Evolutionary conservation across 2,329 filamentous ascomycete genomes (phyloP), one percentile per base, ranked within the genome.

Genomic region (Daldinia sp.): DNA sequence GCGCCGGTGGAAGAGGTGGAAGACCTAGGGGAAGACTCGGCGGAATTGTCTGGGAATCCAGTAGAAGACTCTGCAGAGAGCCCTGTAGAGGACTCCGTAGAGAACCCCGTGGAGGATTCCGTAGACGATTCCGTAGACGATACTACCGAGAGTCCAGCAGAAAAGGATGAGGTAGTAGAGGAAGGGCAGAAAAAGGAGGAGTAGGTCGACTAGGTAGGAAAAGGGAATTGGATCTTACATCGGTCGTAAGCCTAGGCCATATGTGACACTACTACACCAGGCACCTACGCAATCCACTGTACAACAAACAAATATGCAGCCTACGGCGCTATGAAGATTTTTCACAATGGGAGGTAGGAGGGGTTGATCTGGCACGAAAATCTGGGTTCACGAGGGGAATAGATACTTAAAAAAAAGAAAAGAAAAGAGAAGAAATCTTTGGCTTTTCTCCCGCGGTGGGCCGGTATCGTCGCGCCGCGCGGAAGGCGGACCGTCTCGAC

Each of bases 401-500:
- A n/a, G n/a, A n/a, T n/a, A n/a, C n/a, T n/a, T n/a, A n/a, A n/a
- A n/a, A n/a, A n/a, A n/a, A n/a, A n/a, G n/a, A 5, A 4, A 27
- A n/a, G 11, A 15, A 15, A 27, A 35, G 17, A 35, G 17, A 7
- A 1, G 17, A 35, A 15, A 15, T 45, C 21, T 15, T 45, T 11
- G 39, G 45, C 27, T 48, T n/a, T 19, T 21, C 45, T 48, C 45
- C 25, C 45, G 27, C 27, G 27, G 25, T 48, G 17, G 29, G 45
- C 45, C 8, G n/a, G 13, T 48, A 21, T 32, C 29, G 45, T 6
- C n/a, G n/a, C n/a, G 11, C 13, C 11, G 15, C 25, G 27, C 17
- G 11, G n/a, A 56, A 62, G 41, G 41, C 32, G 23, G 47, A 19
- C 17, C 41, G 41, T 61, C 57, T 65, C 62, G 39, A 49, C 58